Base-by-base conservation (phyloP, 306 rosid genomes). In the Senna tora region DNA sequence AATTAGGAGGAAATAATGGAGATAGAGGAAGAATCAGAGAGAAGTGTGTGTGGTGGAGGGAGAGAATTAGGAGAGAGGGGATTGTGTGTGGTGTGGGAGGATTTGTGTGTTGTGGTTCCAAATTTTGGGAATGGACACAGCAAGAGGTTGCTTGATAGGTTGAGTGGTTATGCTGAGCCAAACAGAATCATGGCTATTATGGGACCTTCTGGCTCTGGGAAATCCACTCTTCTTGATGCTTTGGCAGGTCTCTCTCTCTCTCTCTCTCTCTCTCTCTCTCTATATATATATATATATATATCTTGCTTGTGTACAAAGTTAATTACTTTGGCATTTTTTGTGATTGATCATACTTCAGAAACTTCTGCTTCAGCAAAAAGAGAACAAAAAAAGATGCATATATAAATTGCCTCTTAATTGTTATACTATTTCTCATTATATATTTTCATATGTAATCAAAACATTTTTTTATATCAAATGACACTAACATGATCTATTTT, bases 161-260 rank as follows among this genome's bases (percentile, higher is more conserved):
- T 93, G 60, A 80, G 13, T 80, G 97, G 97, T 4, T 86, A 54
- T 89, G 98, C 94, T 73, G 91, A 93, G 62, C 98, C 96, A 5
- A 90, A 89, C 58, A 82, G 83, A 33, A 87, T 90, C 85, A 86
- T 90, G 96, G 98, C 94, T 19, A 86, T 93, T 20, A 90, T 93
- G 97, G 98, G 98, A 70, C 98, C 98, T 20, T 93, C 97, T 69
- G 98, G 98, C 45, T 90, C 97, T 75, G 97, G 98, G 10, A 93
- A 93, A 89, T 84, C 98, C 16, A 93, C 97, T 55, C 93, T 90
- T 77, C 97, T 93, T 65, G 98, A 93, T 79, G 84, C 98, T 72
- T 72, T 93, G 70, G 92, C 97, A 79, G 98, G 98, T 81, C 33
- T 63, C 32, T 58, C 58, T 59, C 20, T 63, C 58, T 45, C 39